Conservation (phyloP, 257 asterid species). For the Penstemon newberryi region DNA sequence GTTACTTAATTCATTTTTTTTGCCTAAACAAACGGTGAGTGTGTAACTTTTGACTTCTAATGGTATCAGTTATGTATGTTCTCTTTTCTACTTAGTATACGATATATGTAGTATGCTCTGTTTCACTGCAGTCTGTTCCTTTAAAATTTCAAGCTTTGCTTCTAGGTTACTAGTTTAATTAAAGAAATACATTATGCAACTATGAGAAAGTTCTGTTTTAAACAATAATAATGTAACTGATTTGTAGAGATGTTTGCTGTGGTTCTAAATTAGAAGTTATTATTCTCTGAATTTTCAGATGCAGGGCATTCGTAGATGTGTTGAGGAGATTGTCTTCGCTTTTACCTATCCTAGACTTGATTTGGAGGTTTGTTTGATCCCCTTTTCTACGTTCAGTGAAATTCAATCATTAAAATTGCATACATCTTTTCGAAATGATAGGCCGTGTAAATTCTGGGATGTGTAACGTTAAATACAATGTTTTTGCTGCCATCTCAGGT, state of each 20-base stretch:
- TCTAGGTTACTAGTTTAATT: constrained; percentile 9
- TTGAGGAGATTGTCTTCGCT: constrained; percentile 81
- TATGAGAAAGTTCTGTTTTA: neutral
- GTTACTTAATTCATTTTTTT: neutral
- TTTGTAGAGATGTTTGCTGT: neutral
- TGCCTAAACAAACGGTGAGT: neutral
- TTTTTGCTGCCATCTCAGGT: constrained; percentile 51
- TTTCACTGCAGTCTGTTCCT: constrained; percentile 1
- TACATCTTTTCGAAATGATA: neutral
- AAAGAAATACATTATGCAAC: neutral
- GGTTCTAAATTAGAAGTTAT: constrained; percentile 1
- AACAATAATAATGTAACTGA: neutral
- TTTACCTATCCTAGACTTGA: constrained; percentile 94
- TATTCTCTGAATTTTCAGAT: constrained; percentile 41
- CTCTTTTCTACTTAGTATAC: constrained; percentile 2
- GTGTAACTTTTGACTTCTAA: constrained; percentile 8
- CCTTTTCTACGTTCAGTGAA: neutral
- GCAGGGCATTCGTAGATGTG: constrained; percentile 68
- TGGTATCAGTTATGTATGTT: constrained; percentile 7
- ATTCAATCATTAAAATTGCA: neutral
- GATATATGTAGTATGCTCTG: neutral
- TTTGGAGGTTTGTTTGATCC: constrained; percentile 62
- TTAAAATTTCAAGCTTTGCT: neutral
- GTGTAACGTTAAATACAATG: constrained; percentile 12
- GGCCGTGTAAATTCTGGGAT: neutral